A percentile compares a stretch with the other conserved stretches of the same genome.
phyloP scores from a whole-genome alignment of 495 filamentous ascomycete species.

The Neurospora pannonica region DNA sequence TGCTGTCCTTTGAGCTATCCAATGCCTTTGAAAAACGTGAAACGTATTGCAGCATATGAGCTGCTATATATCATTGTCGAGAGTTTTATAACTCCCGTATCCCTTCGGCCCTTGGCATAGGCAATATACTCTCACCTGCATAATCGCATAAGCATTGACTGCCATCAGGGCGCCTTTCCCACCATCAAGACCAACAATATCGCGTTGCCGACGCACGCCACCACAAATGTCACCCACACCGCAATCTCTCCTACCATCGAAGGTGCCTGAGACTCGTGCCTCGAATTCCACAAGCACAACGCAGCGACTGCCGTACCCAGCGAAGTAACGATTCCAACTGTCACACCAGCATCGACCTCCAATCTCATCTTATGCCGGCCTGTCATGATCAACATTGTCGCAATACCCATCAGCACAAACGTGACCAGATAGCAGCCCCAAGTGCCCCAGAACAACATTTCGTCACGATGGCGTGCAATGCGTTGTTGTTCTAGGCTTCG shows the following conservation, averaged over 20 bases:
- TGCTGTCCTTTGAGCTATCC: neutral
- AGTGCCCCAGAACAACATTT: constrained; percentile 34
- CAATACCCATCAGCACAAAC: constrained; percentile 44
- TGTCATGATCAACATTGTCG: constrained; percentile 42
- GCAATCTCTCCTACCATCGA: constrained; percentile 29
- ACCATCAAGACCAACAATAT: constrained; percentile 40
- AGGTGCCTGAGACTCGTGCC: constrained; percentile 24
- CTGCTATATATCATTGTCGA: neutral
- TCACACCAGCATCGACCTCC: constrained; percentile 52
- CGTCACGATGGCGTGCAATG: constrained; percentile 33
- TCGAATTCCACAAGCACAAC: constrained; percentile 39
- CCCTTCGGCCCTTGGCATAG: neutral
- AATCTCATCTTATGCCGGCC: constrained; percentile 42
- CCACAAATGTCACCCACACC: constrained; percentile 36
- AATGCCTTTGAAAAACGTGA: neutral
- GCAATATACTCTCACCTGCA: neutral
- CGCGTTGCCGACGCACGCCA: constrained; percentile 40
- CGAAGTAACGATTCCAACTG: constrained; percentile 46
- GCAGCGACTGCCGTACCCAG: constrained; percentile 46
- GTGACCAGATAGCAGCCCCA: constrained; percentile 36
- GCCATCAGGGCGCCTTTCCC: constrained; percentile 24
- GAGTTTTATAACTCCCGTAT: neutral
- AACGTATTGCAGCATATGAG: neutral
- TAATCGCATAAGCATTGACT: neutral
- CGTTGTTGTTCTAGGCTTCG: constrained; percentile 30